Evolutionary conservation across 2,329 filamentous ascomycete genomes (phyloP), one percentile per base, ranked within the genome.

Genomic region (Pseudocercospora cruenta): DNA sequence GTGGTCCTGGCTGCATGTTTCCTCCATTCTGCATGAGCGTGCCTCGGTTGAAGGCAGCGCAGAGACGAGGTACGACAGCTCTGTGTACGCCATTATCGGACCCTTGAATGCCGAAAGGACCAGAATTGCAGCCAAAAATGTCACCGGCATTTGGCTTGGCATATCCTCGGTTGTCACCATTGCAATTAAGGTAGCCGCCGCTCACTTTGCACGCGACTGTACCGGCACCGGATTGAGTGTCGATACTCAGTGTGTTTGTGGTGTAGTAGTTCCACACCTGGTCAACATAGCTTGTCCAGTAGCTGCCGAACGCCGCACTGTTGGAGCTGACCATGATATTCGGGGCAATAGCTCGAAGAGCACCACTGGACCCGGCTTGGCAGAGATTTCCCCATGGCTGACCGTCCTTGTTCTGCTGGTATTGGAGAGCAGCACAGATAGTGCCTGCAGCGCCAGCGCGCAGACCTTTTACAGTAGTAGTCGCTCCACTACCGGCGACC

Each of bases 41-140:
- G 16, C 86, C 87, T 21, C 92, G 85, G 78, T 94, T 92, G 73
- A 94, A 87, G 0, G 90, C 91, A 0, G 92, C 92, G 1, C 90
- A 87, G 10, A 96, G 80, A n/a, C 92, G 85, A 0, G 92, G 90
- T 1, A 89, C 88, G 58, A 94, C 84, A 45, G 89, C 89, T 65
- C 79, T 78, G 61, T 82, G 80, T 24, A 80, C 77, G 16, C 69
- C 73, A 59, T 80, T 81, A 16, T 79, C 75, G 2, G 70, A 71
- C 65, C 82, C 70, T 60, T 79, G 66, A 2, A 83, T 76, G 69
- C 81, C 79, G 70, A 90, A 90, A 0, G 88, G 86, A 0, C 88
- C 88, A 6, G 84, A 87, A 74, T 86, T 89, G 79, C 89, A 91
- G 53, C 85, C 86, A 73, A 91, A 87, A 67, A 93, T 89, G 76